Percentiles rank a stretch among this genome's conserved stretches.
These are phyloP conservation scores for Zymoseptoria brevis DNA, from an alignment of 2,329 filamentous ascomycete genomes.

Conservation along the genomic window DNA sequence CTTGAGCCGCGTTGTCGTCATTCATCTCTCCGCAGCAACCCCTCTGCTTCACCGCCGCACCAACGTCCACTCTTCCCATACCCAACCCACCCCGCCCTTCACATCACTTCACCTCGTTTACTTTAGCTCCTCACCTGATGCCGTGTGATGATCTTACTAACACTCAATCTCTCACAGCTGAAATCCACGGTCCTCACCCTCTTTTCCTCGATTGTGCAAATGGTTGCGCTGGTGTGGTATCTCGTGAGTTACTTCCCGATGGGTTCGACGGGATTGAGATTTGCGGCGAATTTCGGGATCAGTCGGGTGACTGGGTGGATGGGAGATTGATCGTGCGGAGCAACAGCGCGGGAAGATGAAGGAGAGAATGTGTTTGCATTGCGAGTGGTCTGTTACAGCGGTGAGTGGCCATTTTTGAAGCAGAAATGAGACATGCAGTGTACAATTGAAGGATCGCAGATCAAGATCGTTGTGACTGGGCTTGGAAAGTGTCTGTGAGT, in stretches of 20 bases:
- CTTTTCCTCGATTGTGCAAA: conserved; percentile 72
- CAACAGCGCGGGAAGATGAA: too few relatives aligned
- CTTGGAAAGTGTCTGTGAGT: too few relatives aligned
- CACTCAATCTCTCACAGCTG: conserved; percentile 47
- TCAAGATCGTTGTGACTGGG: too few relatives aligned
- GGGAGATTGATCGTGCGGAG: conserved; percentile 42
- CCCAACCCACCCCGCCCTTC: background rate
- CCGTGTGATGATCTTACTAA: conserved; percentile 25
- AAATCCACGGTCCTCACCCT: conserved; percentile 79
- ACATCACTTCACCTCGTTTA: conserved; percentile 5
- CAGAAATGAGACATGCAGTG: too few relatives aligned
- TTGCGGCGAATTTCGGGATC: conserved; percentile 79
- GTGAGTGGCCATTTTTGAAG: too few relatives aligned
- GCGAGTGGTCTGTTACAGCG: too few relatives aligned
- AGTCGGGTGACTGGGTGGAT: conserved; percentile 83
- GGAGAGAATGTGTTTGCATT: too few relatives aligned
- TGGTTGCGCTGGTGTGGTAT: conserved; percentile 83
- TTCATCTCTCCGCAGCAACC: background rate
- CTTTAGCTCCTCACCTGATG: background rate
- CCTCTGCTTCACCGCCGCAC: background rate
- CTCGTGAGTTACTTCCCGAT: conserved; percentile 96
- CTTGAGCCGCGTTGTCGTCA: conserved; percentile 3
- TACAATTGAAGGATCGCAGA: too few relatives aligned
- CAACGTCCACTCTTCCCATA: background rate
- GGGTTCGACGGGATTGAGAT: conserved; percentile 79